These are phyloP conservation scores for Ophiostoma ulmi DNA, from an alignment of 2,329 filamentous ascomycete genomes.

Conservation along the genomic window DNA sequence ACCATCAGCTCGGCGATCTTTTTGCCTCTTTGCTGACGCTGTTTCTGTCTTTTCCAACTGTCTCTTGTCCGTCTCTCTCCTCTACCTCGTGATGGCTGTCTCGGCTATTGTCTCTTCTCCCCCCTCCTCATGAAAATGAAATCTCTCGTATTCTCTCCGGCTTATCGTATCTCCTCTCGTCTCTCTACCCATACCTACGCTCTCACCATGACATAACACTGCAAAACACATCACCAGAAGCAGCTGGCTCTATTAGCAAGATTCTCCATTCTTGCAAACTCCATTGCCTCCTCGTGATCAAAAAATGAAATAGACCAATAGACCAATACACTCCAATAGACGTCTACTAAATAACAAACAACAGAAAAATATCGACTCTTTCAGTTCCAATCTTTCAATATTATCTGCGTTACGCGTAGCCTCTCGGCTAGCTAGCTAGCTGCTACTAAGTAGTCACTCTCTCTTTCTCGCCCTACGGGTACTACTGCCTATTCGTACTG, in stretches of 20 bases:
- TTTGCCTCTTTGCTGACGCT: not conserved
- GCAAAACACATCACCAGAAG: not conserved
- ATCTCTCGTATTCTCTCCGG: not conserved
- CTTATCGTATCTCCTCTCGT: not conserved
- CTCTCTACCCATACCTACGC: not conserved
- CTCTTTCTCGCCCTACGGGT: not conserved
- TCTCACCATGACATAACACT: not conserved
- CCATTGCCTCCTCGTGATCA: not conserved
- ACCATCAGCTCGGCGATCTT: slow-evolving; percentile 6
- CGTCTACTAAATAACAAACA: not conserved
- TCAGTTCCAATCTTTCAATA: not conserved
- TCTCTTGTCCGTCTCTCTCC: not conserved
- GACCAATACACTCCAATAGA: not conserved
- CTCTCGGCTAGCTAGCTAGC: not conserved
- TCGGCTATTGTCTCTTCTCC: not conserved
- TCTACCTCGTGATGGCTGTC: not conserved
- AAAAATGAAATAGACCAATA: not conserved
- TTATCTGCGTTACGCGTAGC: not conserved
- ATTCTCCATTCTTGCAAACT: not conserved
- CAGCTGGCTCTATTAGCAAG: not conserved
- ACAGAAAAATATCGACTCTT: not conserved
- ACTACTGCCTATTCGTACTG: not conserved
- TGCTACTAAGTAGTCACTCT: too few species aligned
- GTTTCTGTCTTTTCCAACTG: not conserved
- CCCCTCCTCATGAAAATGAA: not conserved